Evolutionary conservation across 345 rosid species (phyloP).

Genomic region (Euphorbia lathyris): DNA sequence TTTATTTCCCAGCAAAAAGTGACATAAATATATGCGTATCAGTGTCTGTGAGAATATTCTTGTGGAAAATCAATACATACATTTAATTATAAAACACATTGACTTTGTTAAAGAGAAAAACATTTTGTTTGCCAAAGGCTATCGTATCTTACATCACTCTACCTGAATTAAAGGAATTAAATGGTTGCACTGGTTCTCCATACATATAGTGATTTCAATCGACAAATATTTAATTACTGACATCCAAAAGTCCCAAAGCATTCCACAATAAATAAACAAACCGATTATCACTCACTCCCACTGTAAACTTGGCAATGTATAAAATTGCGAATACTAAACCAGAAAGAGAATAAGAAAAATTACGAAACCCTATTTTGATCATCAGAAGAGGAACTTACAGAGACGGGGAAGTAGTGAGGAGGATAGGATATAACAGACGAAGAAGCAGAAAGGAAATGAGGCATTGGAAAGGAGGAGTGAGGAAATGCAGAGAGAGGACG

Average conservation of each 20-base stretch:
- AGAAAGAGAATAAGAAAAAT: neutral
- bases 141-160: too few species aligned
- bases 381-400: neutral
- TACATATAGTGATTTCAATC: neutral
- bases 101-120: neutral
- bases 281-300: too few species aligned
- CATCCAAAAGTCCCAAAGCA: too few species aligned
- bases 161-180: neutral
- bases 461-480: neutral
- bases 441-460: neutral
- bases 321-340: neutral
- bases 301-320: too few species aligned
- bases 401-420: too few species aligned
- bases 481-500: neutral
- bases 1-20: too few species aligned
- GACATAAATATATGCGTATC: too few species aligned
- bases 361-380: neutral
- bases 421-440: neutral
- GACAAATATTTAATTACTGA: too few species aligned
- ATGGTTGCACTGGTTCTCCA: neutral
- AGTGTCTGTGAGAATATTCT: too few species aligned
- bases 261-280: too few species aligned
- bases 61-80: too few species aligned
- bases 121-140: too few species aligned
- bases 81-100: neutral